phyloP scores from a whole-genome alignment of 148 eudicot species.

The Selenicereus undatus region DNA sequence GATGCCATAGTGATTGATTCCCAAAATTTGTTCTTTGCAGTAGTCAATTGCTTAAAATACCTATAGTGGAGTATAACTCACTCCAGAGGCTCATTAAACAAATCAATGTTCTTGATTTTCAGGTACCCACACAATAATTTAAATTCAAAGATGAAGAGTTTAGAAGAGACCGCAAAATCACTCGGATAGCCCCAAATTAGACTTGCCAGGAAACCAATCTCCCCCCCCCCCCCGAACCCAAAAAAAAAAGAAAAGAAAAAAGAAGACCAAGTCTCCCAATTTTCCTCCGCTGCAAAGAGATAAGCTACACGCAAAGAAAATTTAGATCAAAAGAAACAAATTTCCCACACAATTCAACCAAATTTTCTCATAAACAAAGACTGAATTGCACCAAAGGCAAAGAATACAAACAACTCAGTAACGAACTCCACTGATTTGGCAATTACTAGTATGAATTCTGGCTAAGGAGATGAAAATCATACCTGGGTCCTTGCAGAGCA shows the following conservation, averaged over 20 bases:
- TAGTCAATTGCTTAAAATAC: too few relatives aligned
- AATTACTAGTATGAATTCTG: neutral
- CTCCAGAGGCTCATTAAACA: neutral
- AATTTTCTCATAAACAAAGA: neutral
- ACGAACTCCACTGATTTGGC: neutral
- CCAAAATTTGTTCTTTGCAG: neutral
- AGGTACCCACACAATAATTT: neutral
- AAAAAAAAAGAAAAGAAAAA: too few relatives aligned
- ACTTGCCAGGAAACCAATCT: neutral
- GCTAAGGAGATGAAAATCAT: neutral
- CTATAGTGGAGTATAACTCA: too few relatives aligned
- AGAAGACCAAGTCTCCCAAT: too few relatives aligned
- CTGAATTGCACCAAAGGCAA: neutral
- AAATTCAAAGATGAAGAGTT: neutral
- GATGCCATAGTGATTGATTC: neutral
- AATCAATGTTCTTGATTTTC: neutral
- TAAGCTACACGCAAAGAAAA: neutral
- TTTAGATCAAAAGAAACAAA: neutral
- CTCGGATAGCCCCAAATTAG: neutral
- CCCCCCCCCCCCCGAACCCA: neutral
- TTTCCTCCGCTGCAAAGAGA: too few relatives aligned
- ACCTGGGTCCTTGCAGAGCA: conserved; percentile 7
- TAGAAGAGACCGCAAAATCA: neutral
- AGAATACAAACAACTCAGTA: neutral
- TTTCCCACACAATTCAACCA: neutral